phyloP scores from a whole-genome alignment of 2,329 filamentous ascomycete genomes.

The Fusarium oligoseptatum region DNA sequence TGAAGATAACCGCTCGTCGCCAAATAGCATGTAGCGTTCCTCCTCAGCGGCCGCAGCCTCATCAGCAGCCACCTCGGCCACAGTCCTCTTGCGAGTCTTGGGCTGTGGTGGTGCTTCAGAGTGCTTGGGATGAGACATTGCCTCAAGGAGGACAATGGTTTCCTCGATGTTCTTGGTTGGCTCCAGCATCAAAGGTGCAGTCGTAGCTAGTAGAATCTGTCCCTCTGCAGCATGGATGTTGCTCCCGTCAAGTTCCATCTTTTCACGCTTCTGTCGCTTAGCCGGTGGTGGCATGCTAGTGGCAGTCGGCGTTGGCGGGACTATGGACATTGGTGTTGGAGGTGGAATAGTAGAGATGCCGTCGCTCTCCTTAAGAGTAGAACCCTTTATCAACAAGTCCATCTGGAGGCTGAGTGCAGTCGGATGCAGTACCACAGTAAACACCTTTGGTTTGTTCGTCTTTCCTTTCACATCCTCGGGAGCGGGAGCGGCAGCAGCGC shows the following conservation, averaged over 20 bases:
- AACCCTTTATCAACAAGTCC: slow-evolving; percentile 82
- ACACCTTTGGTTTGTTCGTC: slow-evolving; percentile 69
- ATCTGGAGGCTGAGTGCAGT: slow-evolving; percentile 81
- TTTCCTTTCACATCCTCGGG: slow-evolving; percentile 59
- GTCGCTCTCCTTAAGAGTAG: slow-evolving; percentile 71
- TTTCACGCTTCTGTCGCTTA: slow-evolving; percentile 77
- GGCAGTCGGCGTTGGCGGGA: slow-evolving; percentile 73
- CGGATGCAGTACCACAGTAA: slow-evolving; percentile 86
- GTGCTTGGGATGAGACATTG: slow-evolving; percentile 82
- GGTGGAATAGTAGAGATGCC: slow-evolving; percentile 67
- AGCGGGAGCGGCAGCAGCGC: slow-evolving; percentile 65
- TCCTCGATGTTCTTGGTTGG: slow-evolving; percentile 78
- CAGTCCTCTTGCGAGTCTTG: slow-evolving; percentile 91
- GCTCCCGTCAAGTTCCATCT: slow-evolving; percentile 80
- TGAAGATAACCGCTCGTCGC: slow-evolving; percentile 84
- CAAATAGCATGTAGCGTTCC: slow-evolving; percentile 91
- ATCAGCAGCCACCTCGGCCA: slow-evolving; percentile 94
- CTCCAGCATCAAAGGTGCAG: slow-evolving; percentile 81
- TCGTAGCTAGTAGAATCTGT: slow-evolving; percentile 79
- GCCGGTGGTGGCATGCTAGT: slow-evolving; percentile 70
- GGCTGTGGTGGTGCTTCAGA: slow-evolving; percentile 81
- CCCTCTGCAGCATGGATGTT: slow-evolving; percentile 83
- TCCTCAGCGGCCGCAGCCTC: slow-evolving; percentile 91
- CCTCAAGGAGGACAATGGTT: slow-evolving; percentile 78
- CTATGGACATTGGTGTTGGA: slow-evolving; percentile 72